Evolutionary conservation across 2,329 filamentous ascomycete species (phyloP), one percentile per base, ranked within the genome.

Genomic region (Celoporthe dispersa): DNA sequence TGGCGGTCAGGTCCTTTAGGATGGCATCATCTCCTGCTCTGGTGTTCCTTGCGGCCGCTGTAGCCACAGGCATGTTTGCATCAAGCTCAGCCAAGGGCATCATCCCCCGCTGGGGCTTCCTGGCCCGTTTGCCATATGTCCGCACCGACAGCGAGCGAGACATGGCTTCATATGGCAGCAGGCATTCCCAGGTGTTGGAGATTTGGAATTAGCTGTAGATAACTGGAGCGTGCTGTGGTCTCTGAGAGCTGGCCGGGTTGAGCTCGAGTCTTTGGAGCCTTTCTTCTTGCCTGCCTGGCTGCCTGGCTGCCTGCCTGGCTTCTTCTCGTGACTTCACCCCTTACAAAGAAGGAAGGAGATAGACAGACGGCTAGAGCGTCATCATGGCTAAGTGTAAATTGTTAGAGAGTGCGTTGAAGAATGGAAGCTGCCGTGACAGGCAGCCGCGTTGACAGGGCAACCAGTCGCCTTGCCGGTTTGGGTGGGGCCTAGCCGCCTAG

Each of bases 111-210:
- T 61, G 79, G 75, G 64, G 71, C 60, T 83, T 83, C 70, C 81
- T 85, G 39, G 80, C 79, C 60, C 80, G 79, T 71, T 84, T 87
- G 70, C 86, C 87, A 78, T 88, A 88, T 69, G 71, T 74, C 12
- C 73, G 66, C n/a, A 72, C 73, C 16, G 68, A 65, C 28, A 31
- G 48, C 69, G 67, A 69, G n/a, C 68, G 68, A 48, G 68, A 66
- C 71, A 73, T 73, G 37, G 12, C 66, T 35, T 53, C 55, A 72
- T 74, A 64, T 62, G 63, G 64, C 59, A 59, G 64, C 59, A 62
- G 41, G 53, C 73, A 74, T 72, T 39, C 12, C 28, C 53, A 31
- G 6, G 25, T 68, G 12, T 28, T 44, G 37, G 16, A 9, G 7
- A 48, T 7, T 25, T 25, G 33, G 22, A 12, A 25, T 28, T 19